Base-by-base conservation (phyloP, 129 eudicot genomes). In the Ambrosia trifida region DNA sequence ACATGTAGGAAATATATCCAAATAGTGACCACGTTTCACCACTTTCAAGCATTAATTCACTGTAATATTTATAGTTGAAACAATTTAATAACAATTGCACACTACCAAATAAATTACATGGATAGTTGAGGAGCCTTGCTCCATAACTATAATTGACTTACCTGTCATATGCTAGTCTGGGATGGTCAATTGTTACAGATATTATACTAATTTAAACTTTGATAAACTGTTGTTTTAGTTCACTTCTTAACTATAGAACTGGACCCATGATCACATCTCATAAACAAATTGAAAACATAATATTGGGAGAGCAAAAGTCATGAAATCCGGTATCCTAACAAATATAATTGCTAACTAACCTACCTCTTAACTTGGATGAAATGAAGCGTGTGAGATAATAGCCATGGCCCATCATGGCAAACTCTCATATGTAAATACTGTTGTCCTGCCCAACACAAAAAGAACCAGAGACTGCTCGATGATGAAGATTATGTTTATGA, bases 371-470 rank as follows among this genome's bases (percentile, higher is more conserved):
- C 17, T 4, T 30, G 64, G 38, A 57, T 57, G 28, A n/a, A n/a
- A 46, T 10, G 56, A 31, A 7, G 40, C 5, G 66, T 20, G 66
- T 24, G 28, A 24, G 28, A 30, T 17, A 17, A 40, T 7, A 18
- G n/a, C 41, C 9, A 45, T 53, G 60, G 49, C 18, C 49, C 75
- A 65, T 73, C 50, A 50, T 9, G 78, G 78, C 12, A 17, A 35
- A 59, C 36, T 54, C 52, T 79, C 72, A 0, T 77, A 36, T 9
- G 82, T 61, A 70, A 81, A 83, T 43, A 90, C 81, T 14, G 87
- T 71, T 45, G 97, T 90, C 84, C 87, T 86, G 33, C 95, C 91
- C 31, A 90, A 69, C 13, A 90, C 95, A 68, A 87, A 90, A 11
- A 86, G 88, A 54, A 90, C 85, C 66, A 90, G 46, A 2, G 95